Conservation (phyloP, 139 green algal species). For the Limnomonas spitsbergensis region DNA sequence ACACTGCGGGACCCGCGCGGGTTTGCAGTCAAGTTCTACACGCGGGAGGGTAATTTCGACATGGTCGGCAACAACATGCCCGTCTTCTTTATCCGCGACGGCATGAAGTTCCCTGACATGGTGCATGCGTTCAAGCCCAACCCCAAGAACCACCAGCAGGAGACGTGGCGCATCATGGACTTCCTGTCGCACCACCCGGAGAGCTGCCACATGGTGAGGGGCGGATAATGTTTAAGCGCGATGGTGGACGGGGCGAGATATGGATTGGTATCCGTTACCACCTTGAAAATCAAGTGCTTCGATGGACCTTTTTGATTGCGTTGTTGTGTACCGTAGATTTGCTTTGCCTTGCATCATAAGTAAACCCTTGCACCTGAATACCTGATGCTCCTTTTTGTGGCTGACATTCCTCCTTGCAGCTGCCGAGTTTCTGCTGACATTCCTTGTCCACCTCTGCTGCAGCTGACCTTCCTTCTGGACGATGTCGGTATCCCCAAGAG, state of each 20-base stretch:
- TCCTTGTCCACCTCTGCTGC: neutral
- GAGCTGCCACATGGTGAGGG: constrained; percentile 82
- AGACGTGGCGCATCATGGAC: constrained; percentile 93
- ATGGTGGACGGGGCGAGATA: too few species aligned
- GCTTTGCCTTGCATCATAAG: too few species aligned
- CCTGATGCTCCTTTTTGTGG: too few species aligned
- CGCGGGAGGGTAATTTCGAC: constrained; percentile 89
- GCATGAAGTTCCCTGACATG: constrained; percentile 97
- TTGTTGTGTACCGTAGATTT: too few species aligned
- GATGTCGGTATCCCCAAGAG: constrained; percentile 87
- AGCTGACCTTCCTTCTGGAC: constrained; percentile 90
- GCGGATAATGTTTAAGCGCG: too few species aligned
- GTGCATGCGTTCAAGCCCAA: constrained; percentile 96
- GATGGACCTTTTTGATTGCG: too few species aligned
- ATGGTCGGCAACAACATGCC: constrained; percentile 91
- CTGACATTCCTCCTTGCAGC: too few species aligned
- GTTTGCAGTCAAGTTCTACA: constrained; percentile 98
- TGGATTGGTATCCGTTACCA: too few species aligned
- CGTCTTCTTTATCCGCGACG: constrained; percentile 91
- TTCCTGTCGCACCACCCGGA: constrained; percentile 95
- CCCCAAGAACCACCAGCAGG: constrained; percentile 93
- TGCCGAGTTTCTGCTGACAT: too few species aligned
- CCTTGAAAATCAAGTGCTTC: too few species aligned
- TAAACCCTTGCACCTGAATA: too few species aligned
- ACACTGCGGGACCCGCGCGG: constrained; percentile 89